Conservation (phyloP, 305 asterid species). For the Fraxinus velutina region DNA sequence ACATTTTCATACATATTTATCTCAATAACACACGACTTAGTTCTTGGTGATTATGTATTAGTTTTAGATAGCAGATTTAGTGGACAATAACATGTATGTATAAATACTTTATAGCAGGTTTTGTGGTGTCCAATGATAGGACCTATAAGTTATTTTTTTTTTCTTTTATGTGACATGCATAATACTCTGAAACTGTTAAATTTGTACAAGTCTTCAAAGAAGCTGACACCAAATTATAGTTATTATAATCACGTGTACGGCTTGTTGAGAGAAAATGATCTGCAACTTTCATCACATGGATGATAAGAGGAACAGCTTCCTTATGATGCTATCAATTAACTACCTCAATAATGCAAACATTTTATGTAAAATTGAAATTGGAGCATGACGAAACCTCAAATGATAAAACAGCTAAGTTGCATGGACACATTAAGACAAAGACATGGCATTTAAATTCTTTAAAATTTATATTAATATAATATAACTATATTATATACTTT, state of each 20-base stretch:
- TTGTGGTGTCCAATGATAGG: not conserved
- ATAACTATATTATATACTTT: not conserved
- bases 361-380: not conserved
- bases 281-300: not conserved
- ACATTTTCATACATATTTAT: not conserved
- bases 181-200: not conserved
- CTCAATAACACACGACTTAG: not conserved
- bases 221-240: conserved; percentile 4
- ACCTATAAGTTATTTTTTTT: not conserved
- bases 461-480: not conserved
- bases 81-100: not conserved
- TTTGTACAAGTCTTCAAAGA: conserved; percentile 18
- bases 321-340: not conserved
- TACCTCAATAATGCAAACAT: not conserved
- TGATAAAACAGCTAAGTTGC: not conserved
- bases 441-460: not conserved
- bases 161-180: not conserved
- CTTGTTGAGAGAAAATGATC: not conserved
- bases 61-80: not conserved
- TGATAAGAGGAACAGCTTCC: not conserved
- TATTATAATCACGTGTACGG: not conserved
- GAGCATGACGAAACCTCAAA: not conserved
- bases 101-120: not conserved
- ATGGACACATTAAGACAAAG: not conserved
- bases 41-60: not conserved